Conservation (phyloP, 345 rosid species). For the Gossypium australe region DNA sequence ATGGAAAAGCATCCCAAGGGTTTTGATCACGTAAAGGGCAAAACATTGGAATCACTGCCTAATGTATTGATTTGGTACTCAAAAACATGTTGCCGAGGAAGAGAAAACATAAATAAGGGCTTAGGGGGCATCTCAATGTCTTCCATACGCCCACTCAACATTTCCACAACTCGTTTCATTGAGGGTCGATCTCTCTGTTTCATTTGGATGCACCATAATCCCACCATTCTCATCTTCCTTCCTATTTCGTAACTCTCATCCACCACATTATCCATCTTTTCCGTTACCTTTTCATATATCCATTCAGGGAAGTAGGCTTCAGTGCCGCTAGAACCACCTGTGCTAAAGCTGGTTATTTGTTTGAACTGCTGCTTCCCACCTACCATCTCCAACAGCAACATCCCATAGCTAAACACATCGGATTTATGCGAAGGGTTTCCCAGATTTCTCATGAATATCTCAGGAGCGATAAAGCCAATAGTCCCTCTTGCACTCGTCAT, state of each 20-base stretch:
- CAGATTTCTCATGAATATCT: slow-evolving; percentile 29
- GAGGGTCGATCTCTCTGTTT: slow-evolving; percentile 33
- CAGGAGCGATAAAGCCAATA: slow-evolving; percentile 31
- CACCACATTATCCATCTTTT: not conserved
- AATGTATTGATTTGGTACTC: slow-evolving; percentile 1
- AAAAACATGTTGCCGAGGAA: not conserved
- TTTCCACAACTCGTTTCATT: slow-evolving; percentile 27
- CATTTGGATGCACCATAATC: slow-evolving; percentile 38
- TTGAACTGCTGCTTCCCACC: slow-evolving; percentile 10
- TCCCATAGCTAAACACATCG: slow-evolving; percentile 34
- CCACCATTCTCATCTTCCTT: slow-evolving; percentile 26
- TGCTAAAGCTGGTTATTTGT: not conserved
- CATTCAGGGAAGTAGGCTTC: slow-evolving; percentile 24
- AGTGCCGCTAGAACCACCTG: not conserved
- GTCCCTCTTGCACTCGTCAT: slow-evolving; percentile 31
- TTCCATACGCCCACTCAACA: slow-evolving; percentile 20
- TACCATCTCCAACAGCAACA: slow-evolving; percentile 30
- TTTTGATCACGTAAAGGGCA: no score
- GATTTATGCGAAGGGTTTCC: slow-evolving; percentile 34
- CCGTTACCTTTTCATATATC: slow-evolving; percentile 21
- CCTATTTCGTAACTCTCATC: slow-evolving; percentile 11
- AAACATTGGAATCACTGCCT: not conserved
- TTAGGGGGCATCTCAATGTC: slow-evolving; percentile 29
- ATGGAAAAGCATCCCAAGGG: no score
- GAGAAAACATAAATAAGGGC: slow-evolving; percentile 18